These are phyloP conservation scores for Fusarium sp. DNA, from an alignment of 2,329 filamentous ascomycete genomes.

Conservation along the genomic window DNA sequence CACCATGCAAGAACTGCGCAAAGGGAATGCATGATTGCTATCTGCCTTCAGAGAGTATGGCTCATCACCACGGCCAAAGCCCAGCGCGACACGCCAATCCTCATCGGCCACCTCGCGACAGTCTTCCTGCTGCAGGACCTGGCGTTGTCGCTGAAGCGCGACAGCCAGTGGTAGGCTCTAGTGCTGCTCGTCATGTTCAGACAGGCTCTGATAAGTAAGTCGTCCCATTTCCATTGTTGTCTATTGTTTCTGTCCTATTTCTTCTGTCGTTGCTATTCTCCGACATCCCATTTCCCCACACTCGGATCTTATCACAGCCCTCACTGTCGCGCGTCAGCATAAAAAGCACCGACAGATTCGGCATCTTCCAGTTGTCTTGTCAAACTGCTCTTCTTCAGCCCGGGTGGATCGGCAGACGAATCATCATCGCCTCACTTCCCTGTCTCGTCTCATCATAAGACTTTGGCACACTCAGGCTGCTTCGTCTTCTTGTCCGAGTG, in stretches of 20 bases:
- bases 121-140: slow-evolving; percentile 61
- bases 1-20: slow-evolving; percentile 71
- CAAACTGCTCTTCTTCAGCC: not conserved
- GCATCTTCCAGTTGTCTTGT: not conserved
- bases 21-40: slow-evolving; percentile 73
- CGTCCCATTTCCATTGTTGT: slow-evolving; percentile 7
- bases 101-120: slow-evolving; percentile 63
- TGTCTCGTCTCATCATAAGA: slow-evolving; percentile 27
- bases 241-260: not conserved
- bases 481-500: slow-evolving; percentile 31
- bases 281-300: not conserved
- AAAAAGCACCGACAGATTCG: not conserved
- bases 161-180: slow-evolving; percentile 54
- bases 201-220: slow-evolving; percentile 65
- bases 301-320: not conserved
- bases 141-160: slow-evolving; percentile 56
- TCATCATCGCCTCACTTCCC: slow-evolving; percentile 25
- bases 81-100: slow-evolving; percentile 60
- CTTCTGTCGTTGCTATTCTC: not conserved
- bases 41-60: slow-evolving; percentile 67
- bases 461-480: slow-evolving; percentile 27
- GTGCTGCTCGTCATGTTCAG: slow-evolving; percentile 58
- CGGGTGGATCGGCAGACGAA: slow-evolving; percentile 32
- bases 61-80: slow-evolving; percentile 67
- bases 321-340: slow-evolving; percentile 7